Base-by-base conservation (phyloP, 352 stramenopile genomes). In the Phytophthora vignae region DNA sequence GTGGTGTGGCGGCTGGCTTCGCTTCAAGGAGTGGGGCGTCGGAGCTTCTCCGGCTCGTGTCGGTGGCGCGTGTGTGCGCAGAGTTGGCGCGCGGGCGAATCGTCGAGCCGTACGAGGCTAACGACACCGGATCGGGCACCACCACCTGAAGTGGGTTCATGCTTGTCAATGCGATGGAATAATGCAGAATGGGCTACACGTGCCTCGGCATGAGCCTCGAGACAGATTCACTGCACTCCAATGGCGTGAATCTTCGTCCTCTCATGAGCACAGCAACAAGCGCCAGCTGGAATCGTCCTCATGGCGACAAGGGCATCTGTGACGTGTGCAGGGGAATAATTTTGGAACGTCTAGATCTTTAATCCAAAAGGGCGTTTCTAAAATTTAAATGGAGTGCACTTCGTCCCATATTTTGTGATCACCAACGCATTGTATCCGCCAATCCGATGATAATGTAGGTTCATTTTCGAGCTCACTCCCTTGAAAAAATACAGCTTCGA, bases 181-280 rank as follows among this genome's bases (percentile, higher is more conserved):
- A 74, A 64, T 58, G n/a, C 38, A 1, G 21, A 65, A 46, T 65
- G 60, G 25, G 17, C 17, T 48, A 29, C 3, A 31, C 19, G 11
- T n/a, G 9, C 4, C 19, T 17, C 9, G 14, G 19, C 48, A 31
- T 52, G 44, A 10, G 19, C 17, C 44, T 12, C 44, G 6, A 14
- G 44, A 22, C 48, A 54, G 48, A 54, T 54, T 54, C 48, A 29
- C 48, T 15, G n/a, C n/a, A 6, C 17, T 44, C 15, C 49, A 31
- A 56, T 29, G 36, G n/a, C 22, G 12, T 14, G 67, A 74, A 74
- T 74, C 60, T 74, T 61, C 66, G 44, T 69, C 52, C 53, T 73
- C 42, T 4, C 57, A 64, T 6, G 55, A 61, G 27, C 62, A 52
- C 25, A 56, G 40, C 61, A 50, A 25, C n/a, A 31, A 19, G 19